Percentiles rank a stretch among this genome's conserved stretches.
Conservation (phyloP, 768 basidiomycete genomes). For the Exidia glandulosa region DNA sequence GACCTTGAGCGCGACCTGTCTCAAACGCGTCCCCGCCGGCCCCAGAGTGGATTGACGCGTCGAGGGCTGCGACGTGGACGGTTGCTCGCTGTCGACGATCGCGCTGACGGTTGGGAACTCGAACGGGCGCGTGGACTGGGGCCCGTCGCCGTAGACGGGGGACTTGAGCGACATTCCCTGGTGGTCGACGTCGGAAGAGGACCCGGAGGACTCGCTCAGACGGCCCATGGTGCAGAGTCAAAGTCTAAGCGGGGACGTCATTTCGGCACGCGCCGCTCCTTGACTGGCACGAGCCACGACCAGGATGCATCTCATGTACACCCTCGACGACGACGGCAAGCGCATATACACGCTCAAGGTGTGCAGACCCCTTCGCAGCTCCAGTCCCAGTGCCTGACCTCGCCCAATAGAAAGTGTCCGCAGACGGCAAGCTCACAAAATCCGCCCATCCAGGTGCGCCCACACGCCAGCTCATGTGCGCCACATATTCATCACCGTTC, state of each 20-base stretch:
- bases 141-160: background rate
- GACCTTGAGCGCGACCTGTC: conserved; percentile 45
- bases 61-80: background rate
- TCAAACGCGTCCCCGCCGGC: conserved; percentile 23
- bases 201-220: background rate
- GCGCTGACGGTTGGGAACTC: background rate
- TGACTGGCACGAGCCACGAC: no score
- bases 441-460: conserved; percentile 90
- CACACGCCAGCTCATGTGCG: background rate
- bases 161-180: background rate
- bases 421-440: conserved; percentile 75
- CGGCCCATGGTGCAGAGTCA: no score
- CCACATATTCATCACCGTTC: background rate
- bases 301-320: conserved; percentile 96
- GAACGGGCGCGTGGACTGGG: background rate
- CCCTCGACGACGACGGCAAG: conserved; percentile 60
- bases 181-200: background rate
- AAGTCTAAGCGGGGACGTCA: background rate
- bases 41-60: no score
- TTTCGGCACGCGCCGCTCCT: background rate
- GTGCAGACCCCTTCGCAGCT: conserved; percentile 9
- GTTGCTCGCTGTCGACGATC: background rate
- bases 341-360: conserved; percentile 93
- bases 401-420: conserved; percentile 66
- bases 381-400: conserved; percentile 1